Base-by-base conservation (phyloP, 176 grass and related monocot species). In the Alopecurus myosuroides region DNA sequence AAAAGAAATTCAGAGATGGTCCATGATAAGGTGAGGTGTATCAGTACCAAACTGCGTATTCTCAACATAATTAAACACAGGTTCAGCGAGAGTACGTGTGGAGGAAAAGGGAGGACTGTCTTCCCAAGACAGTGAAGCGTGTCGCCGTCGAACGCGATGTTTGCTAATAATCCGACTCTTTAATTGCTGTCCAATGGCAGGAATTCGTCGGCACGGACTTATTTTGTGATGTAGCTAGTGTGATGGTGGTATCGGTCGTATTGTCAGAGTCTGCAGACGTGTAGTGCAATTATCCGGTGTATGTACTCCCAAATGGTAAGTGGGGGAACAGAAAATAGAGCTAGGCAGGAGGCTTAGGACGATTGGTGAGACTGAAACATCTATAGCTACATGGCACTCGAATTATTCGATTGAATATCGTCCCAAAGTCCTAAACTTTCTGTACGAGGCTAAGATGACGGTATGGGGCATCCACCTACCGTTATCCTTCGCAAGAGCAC, bases 301-400 rank as follows among this genome's bases (percentile, higher is more conserved):
- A 11, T 29, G 15, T 28, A 40, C 20, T 50, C 11, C 36, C 11
- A 42, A 76, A 51, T 30, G 37, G 2, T 26, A 14, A 67, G 22
- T 17, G 8, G 42, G 23, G 0, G 17, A 42, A n/a, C 40, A 31
- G 35, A 50, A 31, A 36, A 65, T 30, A 29, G 36, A 79, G n/a
- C 53, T 74, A 7, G 3, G 11, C n/a, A n/a, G n/a, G n/a, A n/a
- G 5, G 45, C 3, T 14, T 48, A 17, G 13, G 29, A 52, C 68
- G 73, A 67, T 26, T 79, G 65, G 23, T 88, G 36, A 25, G 52
- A 50, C 53, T 82, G 63, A 49, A 72, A 60, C 51, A 77, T 86
- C 72, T 51, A 64, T 34, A 82, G 40, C 60, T 81, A 77, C 82
- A 89, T 41, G 78, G 23, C 0, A 75, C 36, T 9, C 6, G 13